Evolutionary conservation across 345 rosid species (phyloP).

Genomic region (Rhodamnia argentea): DNA sequence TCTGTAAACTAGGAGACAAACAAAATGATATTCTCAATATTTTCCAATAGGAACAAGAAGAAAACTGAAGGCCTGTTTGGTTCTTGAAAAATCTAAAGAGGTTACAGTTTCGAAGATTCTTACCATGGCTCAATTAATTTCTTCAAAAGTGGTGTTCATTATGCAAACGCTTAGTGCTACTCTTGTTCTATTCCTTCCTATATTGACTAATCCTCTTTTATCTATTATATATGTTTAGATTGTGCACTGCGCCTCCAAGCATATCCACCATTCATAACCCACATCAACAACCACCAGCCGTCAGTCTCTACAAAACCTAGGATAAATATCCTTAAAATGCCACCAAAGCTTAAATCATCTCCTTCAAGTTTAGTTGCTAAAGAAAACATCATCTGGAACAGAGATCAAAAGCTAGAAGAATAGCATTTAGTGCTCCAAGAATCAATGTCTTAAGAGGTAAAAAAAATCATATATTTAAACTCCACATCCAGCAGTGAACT

Average conservation of each 20-base stretch:
- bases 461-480: not conserved
- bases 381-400: not conserved
- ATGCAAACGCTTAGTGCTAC: not conserved
- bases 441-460: not conserved
- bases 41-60: not conserved
- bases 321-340: not conserved
- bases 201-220: not conserved
- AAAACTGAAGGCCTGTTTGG: not conserved
- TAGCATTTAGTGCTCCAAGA: not conserved
- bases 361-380: not conserved
- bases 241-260: not conserved
- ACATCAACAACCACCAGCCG: not conserved
- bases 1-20: not conserved
- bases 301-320: not conserved
- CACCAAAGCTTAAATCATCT: not conserved
- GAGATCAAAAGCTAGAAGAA: not conserved
- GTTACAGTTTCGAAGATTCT: not conserved
- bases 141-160: not conserved
- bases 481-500: not conserved
- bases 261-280: not conserved
- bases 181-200: not conserved
- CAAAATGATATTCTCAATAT: not conserved
- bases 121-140: not conserved
- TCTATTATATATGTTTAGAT: not conserved
- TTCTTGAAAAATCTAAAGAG: not conserved